phyloP scores from a whole-genome alignment of 2,329 filamentous ascomycete species.

The Cladosporium sp. region DNA sequence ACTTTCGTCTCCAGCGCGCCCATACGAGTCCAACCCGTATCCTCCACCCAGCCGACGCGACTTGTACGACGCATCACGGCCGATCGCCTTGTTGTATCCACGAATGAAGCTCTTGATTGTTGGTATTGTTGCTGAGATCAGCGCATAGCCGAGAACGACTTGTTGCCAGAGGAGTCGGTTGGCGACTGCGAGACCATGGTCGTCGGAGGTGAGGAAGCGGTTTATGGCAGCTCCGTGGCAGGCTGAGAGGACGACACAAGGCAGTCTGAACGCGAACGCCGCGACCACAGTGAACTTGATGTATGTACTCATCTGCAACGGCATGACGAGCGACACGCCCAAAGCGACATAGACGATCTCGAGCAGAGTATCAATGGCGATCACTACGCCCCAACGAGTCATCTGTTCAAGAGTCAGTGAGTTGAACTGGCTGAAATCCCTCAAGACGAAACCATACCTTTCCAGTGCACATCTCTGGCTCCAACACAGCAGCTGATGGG shows the following conservation, averaged over 20 bases:
- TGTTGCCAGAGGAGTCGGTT: conserved; percentile 26
- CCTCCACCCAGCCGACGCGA: conserved; percentile 19
- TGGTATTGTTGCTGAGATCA: conserved; percentile 28
- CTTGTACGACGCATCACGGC: conserved; percentile 17
- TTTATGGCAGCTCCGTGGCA: conserved; percentile 16
- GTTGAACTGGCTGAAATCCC: background rate
- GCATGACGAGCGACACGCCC: conserved; percentile 23
- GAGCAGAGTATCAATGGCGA: conserved; percentile 24
- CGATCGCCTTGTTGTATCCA: conserved; percentile 24
- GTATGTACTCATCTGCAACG: conserved; percentile 26
- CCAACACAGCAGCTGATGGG: conserved; percentile 15
- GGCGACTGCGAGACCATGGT: conserved; percentile 21
- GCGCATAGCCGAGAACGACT: conserved; percentile 26
- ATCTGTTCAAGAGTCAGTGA: conserved; percentile 10
- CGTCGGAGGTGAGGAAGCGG: conserved; percentile 19
- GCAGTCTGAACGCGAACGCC: conserved; percentile 26
- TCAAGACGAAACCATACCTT: conserved; percentile 15
- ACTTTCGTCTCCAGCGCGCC: conserved; percentile 14
- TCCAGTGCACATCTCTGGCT: conserved; percentile 16
- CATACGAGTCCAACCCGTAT: conserved; percentile 17
- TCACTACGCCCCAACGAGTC: conserved; percentile 24
- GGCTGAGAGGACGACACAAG: conserved; percentile 20
- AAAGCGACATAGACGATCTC: conserved; percentile 24
- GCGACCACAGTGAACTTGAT: conserved; percentile 27
- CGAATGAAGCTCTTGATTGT: conserved; percentile 28